Conservation (phyloP, 1,284 basidiomycete genomes). For the Athelia sp. region DNA sequence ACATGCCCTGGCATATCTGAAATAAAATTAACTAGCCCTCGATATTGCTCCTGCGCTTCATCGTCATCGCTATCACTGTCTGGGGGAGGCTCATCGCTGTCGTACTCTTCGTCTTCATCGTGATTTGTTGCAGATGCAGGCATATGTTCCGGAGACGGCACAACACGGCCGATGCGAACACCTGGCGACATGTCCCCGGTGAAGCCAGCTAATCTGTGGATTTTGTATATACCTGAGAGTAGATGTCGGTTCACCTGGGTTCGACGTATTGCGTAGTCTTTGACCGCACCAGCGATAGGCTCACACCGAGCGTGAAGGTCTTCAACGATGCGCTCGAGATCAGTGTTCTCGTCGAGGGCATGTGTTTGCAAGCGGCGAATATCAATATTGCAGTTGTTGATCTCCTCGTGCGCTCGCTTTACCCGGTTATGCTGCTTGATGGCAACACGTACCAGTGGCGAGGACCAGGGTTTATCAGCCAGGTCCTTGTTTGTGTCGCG, state of each 20-base stretch:
- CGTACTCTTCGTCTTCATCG: neutral
- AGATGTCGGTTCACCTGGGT: slow-evolving; percentile 5
- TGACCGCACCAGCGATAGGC: slow-evolving; percentile 4
- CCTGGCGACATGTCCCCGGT: neutral
- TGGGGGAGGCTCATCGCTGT: neutral
- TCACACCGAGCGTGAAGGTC: neutral
- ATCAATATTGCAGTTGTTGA: slow-evolving; percentile 16
- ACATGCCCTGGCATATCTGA: neutral
- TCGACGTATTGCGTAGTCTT: slow-evolving; percentile 4
- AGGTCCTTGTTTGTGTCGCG: slow-evolving; percentile 24
- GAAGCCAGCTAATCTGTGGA: neutral
- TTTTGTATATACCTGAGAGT: neutral
- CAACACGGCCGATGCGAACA: neutral
- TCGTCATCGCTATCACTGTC: neutral
- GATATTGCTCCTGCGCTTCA: neutral
- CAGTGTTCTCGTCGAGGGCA: slow-evolving; percentile 8
- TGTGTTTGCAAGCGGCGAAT: slow-evolving; percentile 9
- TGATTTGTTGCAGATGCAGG: neutral
- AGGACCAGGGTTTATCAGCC: slow-evolving; percentile 21
- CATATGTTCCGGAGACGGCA: neutral
- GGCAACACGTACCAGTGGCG: slow-evolving; percentile 17
- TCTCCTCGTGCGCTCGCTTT: slow-evolving; percentile 26
- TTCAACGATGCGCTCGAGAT: neutral
- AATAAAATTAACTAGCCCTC: neutral
- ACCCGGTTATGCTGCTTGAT: slow-evolving; percentile 23